Evolutionary conservation across 2,329 filamentous ascomycete species (phyloP).

Genomic region (Fusarium mundagurra): DNA sequence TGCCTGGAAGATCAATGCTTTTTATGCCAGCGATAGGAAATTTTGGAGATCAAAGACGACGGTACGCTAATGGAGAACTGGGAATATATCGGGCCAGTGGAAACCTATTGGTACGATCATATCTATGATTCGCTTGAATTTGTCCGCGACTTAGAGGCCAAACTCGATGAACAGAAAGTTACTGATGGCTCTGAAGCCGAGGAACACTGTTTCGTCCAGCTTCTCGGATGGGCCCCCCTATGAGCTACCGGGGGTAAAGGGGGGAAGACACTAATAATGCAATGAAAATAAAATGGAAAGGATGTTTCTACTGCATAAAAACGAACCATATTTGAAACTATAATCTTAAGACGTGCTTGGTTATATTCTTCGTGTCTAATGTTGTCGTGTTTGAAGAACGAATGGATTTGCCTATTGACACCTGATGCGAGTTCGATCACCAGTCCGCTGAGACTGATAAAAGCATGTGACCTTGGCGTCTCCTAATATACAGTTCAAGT

Average conservation of each 20-base stretch:
- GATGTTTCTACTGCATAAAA: rapidly evolving
- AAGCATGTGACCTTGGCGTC: rapidly evolving
- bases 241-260: neutral
- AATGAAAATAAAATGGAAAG: rapidly evolving
- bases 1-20: neutral
- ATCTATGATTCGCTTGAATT: neutral
- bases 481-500: neutral
- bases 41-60: neutral
- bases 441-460: rapidly evolving
- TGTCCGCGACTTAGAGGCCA: neutral
- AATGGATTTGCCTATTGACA: neutral
- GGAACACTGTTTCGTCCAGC: neutral
- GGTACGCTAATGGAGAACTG: neutral
- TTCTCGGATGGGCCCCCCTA: neutral
- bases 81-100: neutral
- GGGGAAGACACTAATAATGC: neutral
- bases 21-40: neutral
- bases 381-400: neutral
- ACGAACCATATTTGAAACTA: neutral
- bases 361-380: neutral
- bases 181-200: neutral
- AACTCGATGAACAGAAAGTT: neutral
- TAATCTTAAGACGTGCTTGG: neutral
- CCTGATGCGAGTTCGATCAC: neutral
- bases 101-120: neutral